Evolutionary conservation across 495 filamentous ascomycete species (phyloP), one percentile per base, ranked within the genome.

Genomic region (Tuber magnatum): DNA sequence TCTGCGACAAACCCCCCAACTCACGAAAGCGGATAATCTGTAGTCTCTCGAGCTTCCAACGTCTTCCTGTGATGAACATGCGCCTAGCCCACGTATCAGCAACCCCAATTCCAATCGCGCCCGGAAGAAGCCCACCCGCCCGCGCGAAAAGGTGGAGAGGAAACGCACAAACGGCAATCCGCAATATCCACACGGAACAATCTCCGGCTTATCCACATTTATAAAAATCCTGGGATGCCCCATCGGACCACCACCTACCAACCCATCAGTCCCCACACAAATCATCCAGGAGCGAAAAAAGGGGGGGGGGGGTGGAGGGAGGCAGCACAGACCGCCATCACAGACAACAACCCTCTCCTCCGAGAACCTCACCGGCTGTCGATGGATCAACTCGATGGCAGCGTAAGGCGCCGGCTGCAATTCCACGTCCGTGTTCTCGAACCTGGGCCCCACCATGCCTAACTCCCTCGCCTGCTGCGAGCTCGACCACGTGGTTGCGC

Each of bases 191-290:
- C 95, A 99, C 82, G 87, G 87, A 82, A 87, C 89, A 82, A 99
- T 97, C 86, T 97, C 89, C 74, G 95, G 91, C 88, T 97, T 97
- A 86, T 99, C 95, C 78, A 92, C 90, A 85, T 99, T 99, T 88
- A 99, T 99, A 84, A 92, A 99, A 84, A 99, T 91, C 82, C 88
- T 88, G 56, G 95, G 95, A 85, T 99, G 95, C 40, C 95, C 95
- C 48, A 92, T 86, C 71, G 94, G 91, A 32, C 95, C 96, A 76
- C 95, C 95, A 73, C 96, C 81, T 82, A 69, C 35, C 24, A 12
- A 10, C 18, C 44, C 10, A 18, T 71, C 32, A 41, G 16, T 39
- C 10, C 14, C 18, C 18, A 10, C 3, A 35, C 14, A 35, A 8
- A 1, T 1, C n/a, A 65, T 3, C 3, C 3, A 65, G 14, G 7